Evolutionary conservation across 176 grass and related monocot species (phyloP), one percentile per base, ranked within the genome.

Genomic region (Avena eriantha): DNA sequence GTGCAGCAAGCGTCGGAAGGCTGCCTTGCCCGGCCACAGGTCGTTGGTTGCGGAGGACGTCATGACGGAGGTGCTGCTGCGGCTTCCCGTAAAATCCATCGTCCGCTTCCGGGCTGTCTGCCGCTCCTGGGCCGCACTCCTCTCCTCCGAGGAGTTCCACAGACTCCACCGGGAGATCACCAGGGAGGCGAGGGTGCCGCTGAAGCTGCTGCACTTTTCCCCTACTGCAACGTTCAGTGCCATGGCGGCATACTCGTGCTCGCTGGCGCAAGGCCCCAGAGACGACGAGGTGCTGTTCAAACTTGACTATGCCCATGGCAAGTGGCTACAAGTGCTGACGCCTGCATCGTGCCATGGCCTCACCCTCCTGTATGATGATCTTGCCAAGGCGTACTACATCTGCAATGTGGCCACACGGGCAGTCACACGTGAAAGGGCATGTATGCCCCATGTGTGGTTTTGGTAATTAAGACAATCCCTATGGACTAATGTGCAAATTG

Each of bases 121-220:
- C 63, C 29, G 54, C 9, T 49, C 74, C 51, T 88, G 87, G 75
- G 66, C 75, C 12, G 74, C 51, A 18, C 5, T 73, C 21, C 73
- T 88, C 6, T 79, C 74, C 0, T 88, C 87, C 0, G 81, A 88
- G 3, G 53, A 88, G 55, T 88, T 79, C 10, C 59, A 53, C 65
- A 0, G 4, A 15, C 87, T 79, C 7, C 81, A 72, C 87, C 59
- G 19, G 39, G 50, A 10, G 0, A 18, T 0, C 29, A 1, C 43
- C 18, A 76, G 56, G 15, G 26, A 1, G 0, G 8, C 4, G 1
- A 0, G 29, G 15, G 4, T 21, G 4, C 64, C 65, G 0, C 65
- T 16, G 8, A 88, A 51, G 45, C 53, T 84, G 16, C 43, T 80
- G 0, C 61, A 80, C 43, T 5, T 50, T n/a, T 63, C 55, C 1